Base-by-base conservation (phyloP, 352 stramenopile genomes). In the Thalassiosira oceanica region DNA sequence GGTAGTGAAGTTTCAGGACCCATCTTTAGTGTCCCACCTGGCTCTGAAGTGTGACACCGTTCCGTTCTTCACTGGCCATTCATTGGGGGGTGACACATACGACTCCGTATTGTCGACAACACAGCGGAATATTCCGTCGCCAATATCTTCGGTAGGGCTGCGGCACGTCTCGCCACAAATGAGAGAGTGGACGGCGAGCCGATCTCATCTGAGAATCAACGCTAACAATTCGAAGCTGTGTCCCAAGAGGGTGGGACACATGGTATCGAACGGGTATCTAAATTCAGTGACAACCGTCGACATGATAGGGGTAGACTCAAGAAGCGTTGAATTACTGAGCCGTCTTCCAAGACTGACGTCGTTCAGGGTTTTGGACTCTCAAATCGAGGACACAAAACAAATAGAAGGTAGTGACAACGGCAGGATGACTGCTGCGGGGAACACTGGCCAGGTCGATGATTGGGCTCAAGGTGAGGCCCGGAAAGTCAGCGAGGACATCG, bases 11-110 rank as follows among this genome's bases (percentile, higher is more conserved):
- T 24, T 76, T 2, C 27, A 37, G 6, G 51, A 62, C 37, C 66
- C 66, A 15, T 26, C 15, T 2, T 39, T 77, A n/a, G 70, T 58
- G 20, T 41, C n/a, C 23, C 66, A 77, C 29, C 52, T 77, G 5
- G 50, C 55, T 33, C 33, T 77, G 23, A 33, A 53, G 0, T 66
- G 69, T 50, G 58, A 71, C 24, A 16, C 15, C 10, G 66, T 23
- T 2, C 45, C 50, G 3, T 77, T 77, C 44, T 77, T 77, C 20
- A 18, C 21, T n/a, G 27, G 39, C 7, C 16, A 61, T 4, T n/a
- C 21, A 18, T 8, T 45, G 23, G 8, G 23, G 16, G 29, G 43
- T 1, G 50, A 50, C 8, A 27, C 23, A 5, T 11, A 56, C 8
- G n/a, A n/a, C n/a, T n/a, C n/a, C n/a, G n/a, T n/a, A n/a, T n/a